Evolutionary conservation across 2,329 filamentous ascomycete genomes (phyloP), one percentile per base, ranked within the genome.

Genomic region (Claviceps sorghi): DNA sequence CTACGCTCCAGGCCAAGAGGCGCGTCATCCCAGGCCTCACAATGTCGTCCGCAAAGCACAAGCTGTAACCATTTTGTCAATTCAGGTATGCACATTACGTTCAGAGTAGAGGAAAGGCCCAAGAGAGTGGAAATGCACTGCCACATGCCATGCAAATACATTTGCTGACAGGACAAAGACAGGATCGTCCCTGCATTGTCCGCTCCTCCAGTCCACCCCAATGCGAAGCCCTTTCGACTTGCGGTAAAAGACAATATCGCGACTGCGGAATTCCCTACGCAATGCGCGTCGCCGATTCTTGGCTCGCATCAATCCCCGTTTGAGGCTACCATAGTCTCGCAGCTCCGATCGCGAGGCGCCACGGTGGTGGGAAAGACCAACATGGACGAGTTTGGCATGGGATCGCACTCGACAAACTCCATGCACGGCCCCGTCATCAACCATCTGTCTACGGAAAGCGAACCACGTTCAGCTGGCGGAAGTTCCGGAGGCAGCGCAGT

Each of bases 351-450:
- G 30, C 74, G 77, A 5, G 85, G 84, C 43, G 82, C 80, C 6
- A 65, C 76, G 6, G 65, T 91, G 2, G 74, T 82, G 1, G 85
- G 84, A 7, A 95, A 95, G 67, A 90, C 88, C 2, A 95, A 95
- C 64, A 82, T 97, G 74, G 93, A 97, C 68, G 93, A 95, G 64
- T 95, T 95, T 64, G 89, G 90, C 30, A 95, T 95, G 90, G 89
- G 89, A 2, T 94, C 88, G 9, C 84, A 95, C 60, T 90, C 88
- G 1, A 70, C 71, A 50, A 82, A 83, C 60, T 89, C 88, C 1
- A 69, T 74, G 52, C 80, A 83, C 59, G 86, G 86, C 1, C 65
- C 79, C 1, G 85, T 91, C 4, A 71, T 65, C 50, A 82, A 77
- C 55, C 71, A 69, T 8, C 66, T 71, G 50, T 69, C 62, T 11